Evolutionary conservation across 306 rosid genomes (phyloP), one percentile per base, ranked within the genome.

Genomic region (Fragaria vesca): DNA sequence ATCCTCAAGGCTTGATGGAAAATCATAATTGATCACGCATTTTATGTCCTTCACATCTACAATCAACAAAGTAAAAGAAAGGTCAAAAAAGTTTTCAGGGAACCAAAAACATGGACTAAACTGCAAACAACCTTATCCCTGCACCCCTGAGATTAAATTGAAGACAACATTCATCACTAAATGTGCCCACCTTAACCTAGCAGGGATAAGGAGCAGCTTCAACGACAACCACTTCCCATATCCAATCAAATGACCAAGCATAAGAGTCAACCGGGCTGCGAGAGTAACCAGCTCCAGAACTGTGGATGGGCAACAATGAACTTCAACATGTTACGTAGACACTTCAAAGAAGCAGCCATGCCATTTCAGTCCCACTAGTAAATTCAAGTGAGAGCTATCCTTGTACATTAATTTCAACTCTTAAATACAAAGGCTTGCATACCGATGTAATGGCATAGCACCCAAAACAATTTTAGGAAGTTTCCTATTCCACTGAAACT

Each of bases 131-230:
- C 98, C 97, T 92, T 93, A 92, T 93, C 98, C 97, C 98, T 89
- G 97, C 91, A 81, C 74, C 81, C 84, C 75, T 85, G 86, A 85
- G 96, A 86, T 78, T 90, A 94, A 94, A 85, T 83, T 84, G 89
- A 88, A 88, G 94, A 87, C 82, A 90, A 90, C 97, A 92, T 92
- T 92, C 97, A 84, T 88, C 82, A 86, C 68, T 63, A 83, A 87
- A 94, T 94, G 97, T 94, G 98, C 98, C 97, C 98, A 94, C 97
- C 98, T 94, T 86, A 86, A 87, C 87, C 87, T 88, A 85, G 86
- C 94, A 92, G 98, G 98, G 97, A 94, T 94, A 94, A 94, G 97
- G 94, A 92, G 95, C 92, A 92, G 97, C 91, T 86, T 92, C 97
- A 87, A 87, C 89, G 89, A 90, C 85, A 90, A 86, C 72, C 89